These are phyloP conservation scores for Geosmithia morbida DNA, from an alignment of 2,329 filamentous ascomycete species.

Conservation along the genomic window DNA sequence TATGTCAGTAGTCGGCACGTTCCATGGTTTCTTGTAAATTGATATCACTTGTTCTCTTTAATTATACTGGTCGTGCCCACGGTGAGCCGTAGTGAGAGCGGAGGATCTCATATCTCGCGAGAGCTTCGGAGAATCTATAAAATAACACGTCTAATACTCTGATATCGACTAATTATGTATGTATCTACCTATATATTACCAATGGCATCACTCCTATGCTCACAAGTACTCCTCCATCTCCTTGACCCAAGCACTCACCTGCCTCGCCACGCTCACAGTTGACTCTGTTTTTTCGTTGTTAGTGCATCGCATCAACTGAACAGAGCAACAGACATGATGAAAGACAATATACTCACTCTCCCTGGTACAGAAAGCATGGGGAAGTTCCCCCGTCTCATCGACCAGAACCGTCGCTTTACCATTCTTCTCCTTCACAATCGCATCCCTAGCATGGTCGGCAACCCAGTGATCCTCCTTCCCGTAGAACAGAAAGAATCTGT, in stretches of 20 bases:
- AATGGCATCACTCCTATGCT: not conserved
- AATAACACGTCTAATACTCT: too few species aligned
- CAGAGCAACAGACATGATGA: not conserved
- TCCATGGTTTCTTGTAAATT: too few species aligned
- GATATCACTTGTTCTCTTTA: too few species aligned
- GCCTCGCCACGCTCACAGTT: constrained; percentile 14
- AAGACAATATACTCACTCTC: constrained; percentile 15
- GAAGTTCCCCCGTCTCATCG: constrained; percentile 35
- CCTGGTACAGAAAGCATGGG: constrained; percentile 43
- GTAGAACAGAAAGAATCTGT: constrained; percentile 46
- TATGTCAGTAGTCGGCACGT: too few species aligned
- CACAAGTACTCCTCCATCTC: constrained; percentile 9
- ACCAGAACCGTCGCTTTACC: constrained; percentile 33
- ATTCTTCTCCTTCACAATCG: constrained; percentile 32
- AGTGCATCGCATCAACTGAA: not conserved
- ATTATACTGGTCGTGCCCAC: too few species aligned
- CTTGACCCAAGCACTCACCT: constrained; percentile 13
- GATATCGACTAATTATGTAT: not conserved
- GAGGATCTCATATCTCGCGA: too few species aligned
- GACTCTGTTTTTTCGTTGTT: constrained; percentile 5
- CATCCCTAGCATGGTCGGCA: constrained; percentile 36
- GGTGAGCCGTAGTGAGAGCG: too few species aligned
- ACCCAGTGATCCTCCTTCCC: constrained; percentile 50
- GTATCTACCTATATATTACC: too few species aligned
- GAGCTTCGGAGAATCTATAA: too few species aligned